Evolutionary conservation across 306 rosid genomes (phyloP).

Genomic region (Pyrus communis): DNA sequence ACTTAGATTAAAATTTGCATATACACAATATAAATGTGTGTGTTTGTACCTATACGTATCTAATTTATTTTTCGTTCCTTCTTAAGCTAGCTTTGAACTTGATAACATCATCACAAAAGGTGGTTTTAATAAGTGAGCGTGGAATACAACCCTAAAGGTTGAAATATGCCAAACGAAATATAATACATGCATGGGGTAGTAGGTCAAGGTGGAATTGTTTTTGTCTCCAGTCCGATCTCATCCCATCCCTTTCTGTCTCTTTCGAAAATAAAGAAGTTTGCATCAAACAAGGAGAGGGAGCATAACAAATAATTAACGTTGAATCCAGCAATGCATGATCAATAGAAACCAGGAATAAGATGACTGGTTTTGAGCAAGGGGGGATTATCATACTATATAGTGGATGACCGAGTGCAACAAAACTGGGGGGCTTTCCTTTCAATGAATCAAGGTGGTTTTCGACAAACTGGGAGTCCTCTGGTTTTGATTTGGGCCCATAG

Average conservation of each 20-base stretch:
- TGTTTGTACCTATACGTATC: not conserved
- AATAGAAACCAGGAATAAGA: not conserved
- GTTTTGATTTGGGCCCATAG: not conserved
- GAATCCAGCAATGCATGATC: not conserved
- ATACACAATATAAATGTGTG: no score
- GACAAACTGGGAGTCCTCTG: not conserved
- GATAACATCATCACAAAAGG: not conserved
- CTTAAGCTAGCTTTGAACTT: not conserved
- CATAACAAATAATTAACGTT: not conserved
- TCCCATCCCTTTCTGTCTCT: not conserved
- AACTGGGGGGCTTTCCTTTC: not conserved
- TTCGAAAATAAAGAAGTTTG: not conserved
- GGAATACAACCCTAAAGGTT: not conserved
- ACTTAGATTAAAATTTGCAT: no score
- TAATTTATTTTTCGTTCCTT: not conserved
- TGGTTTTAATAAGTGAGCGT: not conserved
- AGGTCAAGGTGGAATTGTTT: not conserved
- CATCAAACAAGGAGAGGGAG: not conserved
- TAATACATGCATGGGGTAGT: not conserved
- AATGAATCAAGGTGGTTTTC: not conserved
- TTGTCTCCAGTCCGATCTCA: not conserved
- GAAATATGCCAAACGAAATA: not conserved
- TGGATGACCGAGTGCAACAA: not conserved
- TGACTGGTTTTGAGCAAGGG: not conserved
- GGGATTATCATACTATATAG: not conserved